Evolutionary conservation across 2,329 filamentous ascomycete genomes (phyloP), one percentile per base, ranked within the genome.

Genomic region (Monilinia laxa): DNA sequence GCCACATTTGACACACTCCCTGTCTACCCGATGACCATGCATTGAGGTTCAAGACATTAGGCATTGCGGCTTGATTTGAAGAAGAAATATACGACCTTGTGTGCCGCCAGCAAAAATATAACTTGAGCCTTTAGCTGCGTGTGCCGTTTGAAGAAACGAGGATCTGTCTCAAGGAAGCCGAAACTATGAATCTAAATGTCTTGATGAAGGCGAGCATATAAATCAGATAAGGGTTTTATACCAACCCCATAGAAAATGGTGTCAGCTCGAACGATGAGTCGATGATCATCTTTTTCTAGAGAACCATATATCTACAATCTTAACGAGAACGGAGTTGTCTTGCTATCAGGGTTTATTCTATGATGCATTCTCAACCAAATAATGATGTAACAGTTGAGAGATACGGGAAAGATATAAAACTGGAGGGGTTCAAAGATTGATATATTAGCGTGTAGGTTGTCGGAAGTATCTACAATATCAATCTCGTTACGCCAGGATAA

Each of bases 381-480:
- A 85, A 92, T 75, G 91, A 94, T 73, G 96, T 96, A 60, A 84
- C 91, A 0, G 92, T 95, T 74, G 86, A 91, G 77, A 84, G 87
- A n/a, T 92, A 92, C 56, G 91, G 92, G 1, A 90, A 92, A 78
- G 89, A 93, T 71, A 79, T 95, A 40, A 90, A 88, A 0, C 90
- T 16, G n/a, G 45, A 49, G 6, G 45, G 20, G 20, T 20, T 51
- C 47, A 23, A 47, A 9, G 6, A 20, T 20, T 20, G 20, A 20
- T 9, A 5, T 47, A 47, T 10, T 20, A 47, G n/a, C 31, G 31
- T 35, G 18, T 14, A 20, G 31, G 7, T 9, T 7, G 31, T 35
- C 2, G 92, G 91, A n/a, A 80, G 83, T 11, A 90, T 92, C n/a
- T 91, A 96, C 80, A 95, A 95, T 76, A 93, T 96, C 81, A 95